Evolutionary conservation across 2,329 filamentous ascomycete species (phyloP), one percentile per base, ranked within the genome.

Genomic region (Fusarium vanettenii): DNA sequence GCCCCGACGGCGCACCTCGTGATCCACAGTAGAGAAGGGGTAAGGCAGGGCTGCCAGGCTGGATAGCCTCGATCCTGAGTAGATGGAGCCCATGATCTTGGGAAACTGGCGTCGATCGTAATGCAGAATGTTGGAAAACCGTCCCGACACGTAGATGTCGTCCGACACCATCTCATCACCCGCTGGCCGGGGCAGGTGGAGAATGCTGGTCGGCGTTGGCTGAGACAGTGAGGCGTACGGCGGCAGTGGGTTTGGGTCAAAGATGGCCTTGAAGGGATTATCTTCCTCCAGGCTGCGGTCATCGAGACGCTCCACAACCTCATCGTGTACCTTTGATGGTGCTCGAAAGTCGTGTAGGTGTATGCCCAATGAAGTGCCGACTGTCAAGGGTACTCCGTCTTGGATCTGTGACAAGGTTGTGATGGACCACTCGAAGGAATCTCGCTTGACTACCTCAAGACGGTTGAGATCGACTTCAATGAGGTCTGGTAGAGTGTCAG

Each of bases 91-190:
- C 69, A 91, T 89, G 9, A 98, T 89, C 18, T 90, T 89, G 0
- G 95, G 94, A 78, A 98, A 97, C 82, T 90, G 94, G 52, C 96
- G 92, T 5, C 95, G 90, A 80, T 98, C 95, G 83, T 98, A 98
- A 80, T 95, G 93, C 5, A 98, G 86, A 66, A 98, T 94, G 78
- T 92, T 95, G 6, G 95, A 93, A 80, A 98, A 98, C 18, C 96
- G 91, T 0, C 96, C 96, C 6, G 93, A 94, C 39, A 98, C 91
- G 85, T 95, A 96, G 45, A 98, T 97, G 33, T 97, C 93, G 69
- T 93, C 89, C 60, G 94, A 93, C 20, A 91, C 86, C 71, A 90
- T 87, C 59, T 85, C 84, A 11, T 81, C 81, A 10, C 85, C 82
- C 0, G 87, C 89, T 1, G 89, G 84, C 10, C 85, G 86, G 16